Base-by-base conservation (phyloP, 2,329 filamentous ascomycete species). In the Akanthomyces dipterigenus region DNA sequence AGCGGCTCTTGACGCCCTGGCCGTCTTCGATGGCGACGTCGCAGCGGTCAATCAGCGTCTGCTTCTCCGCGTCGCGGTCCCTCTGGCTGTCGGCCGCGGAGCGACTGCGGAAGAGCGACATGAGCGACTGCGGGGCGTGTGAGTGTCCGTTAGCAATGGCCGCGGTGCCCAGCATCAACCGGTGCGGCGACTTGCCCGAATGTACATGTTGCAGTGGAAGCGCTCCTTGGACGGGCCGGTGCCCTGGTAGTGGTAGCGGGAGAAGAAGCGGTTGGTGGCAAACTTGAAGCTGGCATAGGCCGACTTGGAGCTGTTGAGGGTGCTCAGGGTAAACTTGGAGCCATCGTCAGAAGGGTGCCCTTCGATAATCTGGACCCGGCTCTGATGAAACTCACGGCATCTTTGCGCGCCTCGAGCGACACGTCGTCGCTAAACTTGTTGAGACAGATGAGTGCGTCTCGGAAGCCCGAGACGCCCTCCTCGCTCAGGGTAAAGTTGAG, bases 361-460 rank as follows among this genome's bases (percentile, higher is more conserved):
- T n/a, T 45, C 18, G 16, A 12, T 20, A 11, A 6, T 1, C 3
- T 7, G 20, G 50, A 16, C 14, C 6, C 26, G 14, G 9, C 4
- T 14, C 24, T 3, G 24, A 8, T 31, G 2, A 43, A 22, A 65
- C 71, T 59, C 73, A 89, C 88, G 71, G 82, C 84, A 68, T 91
- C 87, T 64, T 81, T 83, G 67, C 82, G 81, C 38, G 88, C 88
- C 72, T 93, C 90, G 45, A 93, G 79, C 28, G 85, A 89, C 22
- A 93, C 89, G 50, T 88, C 84, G 67, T 93, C 90, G 71, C 87
- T 89, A 76, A 93, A 93, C 73, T 91, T 91, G 69, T 84, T 83
- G 28, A 93, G 80, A 71, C 90, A 93, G 24, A 85, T 79, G 61
- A 93, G 81, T 26, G 86, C 82, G 72, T 93, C 90, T 67, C 91